phyloP scores from a whole-genome alignment of 2,329 filamentous ascomycete species.

The Fusarium verticillioides region DNA sequence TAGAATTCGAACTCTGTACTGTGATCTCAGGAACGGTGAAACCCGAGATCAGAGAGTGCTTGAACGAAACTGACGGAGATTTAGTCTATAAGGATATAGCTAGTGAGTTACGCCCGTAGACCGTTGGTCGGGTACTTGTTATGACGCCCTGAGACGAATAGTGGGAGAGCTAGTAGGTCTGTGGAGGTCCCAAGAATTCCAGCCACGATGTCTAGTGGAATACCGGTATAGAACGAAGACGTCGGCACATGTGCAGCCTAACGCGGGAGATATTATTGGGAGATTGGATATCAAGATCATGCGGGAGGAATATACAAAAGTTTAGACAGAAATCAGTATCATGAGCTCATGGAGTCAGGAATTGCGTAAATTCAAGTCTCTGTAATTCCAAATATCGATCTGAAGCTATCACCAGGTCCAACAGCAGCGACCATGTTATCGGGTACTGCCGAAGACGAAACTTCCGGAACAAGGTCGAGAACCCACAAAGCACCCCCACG shows the following conservation, averaged over 20 bases:
- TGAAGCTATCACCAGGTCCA: not conserved
- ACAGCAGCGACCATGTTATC: not conserved
- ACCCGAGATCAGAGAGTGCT: not conserved
- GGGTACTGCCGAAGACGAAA: not conserved
- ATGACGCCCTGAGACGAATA: not conserved
- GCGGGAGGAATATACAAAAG: no score
- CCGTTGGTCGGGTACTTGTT: conserved; percentile 1
- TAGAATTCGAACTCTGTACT: not conserved
- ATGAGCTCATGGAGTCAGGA: not conserved
- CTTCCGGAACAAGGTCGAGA: conserved; percentile 17
- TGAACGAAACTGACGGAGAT: conserved; percentile 10
- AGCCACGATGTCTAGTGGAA: not conserved
- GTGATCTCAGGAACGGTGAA: not conserved
- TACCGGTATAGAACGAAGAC: not conserved
- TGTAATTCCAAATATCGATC: conserved; percentile 15
- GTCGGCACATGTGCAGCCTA: not conserved
- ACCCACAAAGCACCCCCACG: not conserved
- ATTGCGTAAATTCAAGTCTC: not conserved
- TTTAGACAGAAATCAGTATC: not conserved
- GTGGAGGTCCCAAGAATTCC: conserved; percentile 14
- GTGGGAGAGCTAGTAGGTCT: not conserved
- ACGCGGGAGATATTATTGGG: not conserved
- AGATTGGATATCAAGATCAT: not conserved
- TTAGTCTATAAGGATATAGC: conserved; percentile 3
- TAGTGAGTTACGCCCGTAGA: not conserved